phyloP scores from a whole-genome alignment of 2,329 filamentous ascomycete species.

The Elsinoe australis region DNA sequence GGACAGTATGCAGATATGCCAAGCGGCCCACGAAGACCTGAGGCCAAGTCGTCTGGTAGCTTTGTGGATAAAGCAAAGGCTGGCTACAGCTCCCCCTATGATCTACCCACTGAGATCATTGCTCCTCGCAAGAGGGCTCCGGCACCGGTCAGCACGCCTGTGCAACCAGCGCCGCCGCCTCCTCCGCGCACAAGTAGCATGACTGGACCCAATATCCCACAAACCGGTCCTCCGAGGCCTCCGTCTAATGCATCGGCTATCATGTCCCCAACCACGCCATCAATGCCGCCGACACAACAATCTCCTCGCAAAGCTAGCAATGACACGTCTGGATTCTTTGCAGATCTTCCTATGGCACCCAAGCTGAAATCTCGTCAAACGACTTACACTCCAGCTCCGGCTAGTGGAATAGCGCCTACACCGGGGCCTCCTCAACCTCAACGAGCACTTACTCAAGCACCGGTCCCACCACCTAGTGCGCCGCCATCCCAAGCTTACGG shows the following conservation, averaged over 20 bases:
- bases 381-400: slow-evolving; percentile 23
- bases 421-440: slow-evolving; percentile 19
- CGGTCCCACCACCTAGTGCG: slow-evolving; percentile 22
- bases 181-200: slow-evolving; percentile 55
- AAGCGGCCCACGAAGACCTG: slow-evolving; percentile 9
- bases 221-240: slow-evolving; percentile 17
- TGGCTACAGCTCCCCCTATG: slow-evolving; percentile 89
- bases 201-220: slow-evolving; percentile 19
- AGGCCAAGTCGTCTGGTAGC: slow-evolving; percentile 51
- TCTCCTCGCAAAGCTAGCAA: slow-evolving; percentile 23
- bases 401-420: slow-evolving; percentile 1
- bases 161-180: slow-evolving; percentile 29
- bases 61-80: slow-evolving; percentile 87
- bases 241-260: slow-evolving; percentile 29
- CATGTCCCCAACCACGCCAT: slow-evolving; percentile 35
- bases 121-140: slow-evolving; percentile 56
- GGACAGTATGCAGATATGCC: not conserved
- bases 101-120: slow-evolving; percentile 82
- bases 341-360: slow-evolving; percentile 39
- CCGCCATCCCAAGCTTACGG: slow-evolving; percentile 27
- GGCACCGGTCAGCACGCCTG: slow-evolving; percentile 33
- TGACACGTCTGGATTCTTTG: slow-evolving; percentile 38
- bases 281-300: slow-evolving; percentile 30
- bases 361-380: slow-evolving; percentile 33
- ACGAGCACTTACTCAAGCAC: slow-evolving; percentile 17